Percentiles rank a stretch among this genome's conserved stretches.
These are phyloP conservation scores for Clavaria fumosa DNA, from an alignment of 768 basidiomycete genomes.

Conservation along the genomic window DNA sequence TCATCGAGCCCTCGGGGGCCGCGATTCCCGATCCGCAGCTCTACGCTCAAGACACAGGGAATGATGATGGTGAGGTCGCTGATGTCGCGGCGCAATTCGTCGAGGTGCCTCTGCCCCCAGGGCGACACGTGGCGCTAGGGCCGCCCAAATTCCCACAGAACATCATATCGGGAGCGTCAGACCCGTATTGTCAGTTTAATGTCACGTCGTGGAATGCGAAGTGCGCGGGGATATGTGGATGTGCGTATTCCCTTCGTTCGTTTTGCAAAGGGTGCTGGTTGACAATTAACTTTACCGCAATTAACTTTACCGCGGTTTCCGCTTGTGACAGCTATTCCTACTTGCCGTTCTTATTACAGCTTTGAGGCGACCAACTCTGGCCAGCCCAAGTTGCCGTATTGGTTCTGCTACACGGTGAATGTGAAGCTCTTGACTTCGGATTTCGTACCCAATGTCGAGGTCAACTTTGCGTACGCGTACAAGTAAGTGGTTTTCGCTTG, in stretches of 20 bases:
- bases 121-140: background rate
- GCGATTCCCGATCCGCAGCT: no score
- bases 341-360: constrained; percentile 3
- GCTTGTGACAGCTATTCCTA: background rate
- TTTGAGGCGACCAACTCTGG: constrained; percentile 4
- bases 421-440: background rate
- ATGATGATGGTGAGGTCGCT: no score
- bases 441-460: background rate
- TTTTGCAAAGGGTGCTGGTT: no score
- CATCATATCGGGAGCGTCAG: background rate
- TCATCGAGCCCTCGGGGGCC: no score
- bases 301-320: no score
- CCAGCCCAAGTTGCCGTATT: constrained; percentile 1
- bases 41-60: no score
- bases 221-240: background rate
- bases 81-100: background rate
- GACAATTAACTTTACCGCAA: no score
- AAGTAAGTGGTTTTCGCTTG: no score
- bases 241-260: no score
- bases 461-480: constrained; percentile 1
- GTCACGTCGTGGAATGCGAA: background rate
- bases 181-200: background rate
- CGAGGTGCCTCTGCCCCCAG: background rate
- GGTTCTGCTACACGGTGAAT: constrained; percentile 2
- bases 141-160: constrained; percentile 2